phyloP scores from a whole-genome alignment of 202 grass and related monocot genomes.

The Zizania palustris region DNA sequence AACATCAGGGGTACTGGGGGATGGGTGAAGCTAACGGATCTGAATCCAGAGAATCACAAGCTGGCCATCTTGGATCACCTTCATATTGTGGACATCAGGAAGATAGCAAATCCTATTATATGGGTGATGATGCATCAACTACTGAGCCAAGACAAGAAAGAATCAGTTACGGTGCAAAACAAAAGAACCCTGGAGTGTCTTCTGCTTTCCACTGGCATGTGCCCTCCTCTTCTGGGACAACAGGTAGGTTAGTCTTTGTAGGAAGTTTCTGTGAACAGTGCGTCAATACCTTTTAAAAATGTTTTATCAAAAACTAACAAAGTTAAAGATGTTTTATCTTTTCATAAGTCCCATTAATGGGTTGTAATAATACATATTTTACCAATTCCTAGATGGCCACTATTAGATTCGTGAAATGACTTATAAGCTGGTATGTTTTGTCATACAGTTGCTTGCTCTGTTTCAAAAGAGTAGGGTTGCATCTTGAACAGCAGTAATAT shows the following conservation, averaged over 20 bases:
- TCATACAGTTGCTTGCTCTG: not conserved
- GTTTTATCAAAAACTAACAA: not conserved
- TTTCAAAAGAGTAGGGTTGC: not conserved
- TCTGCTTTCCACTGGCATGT: slow-evolving; percentile 26
- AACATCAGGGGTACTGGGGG: slow-evolving; percentile 39
- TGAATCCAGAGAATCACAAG: slow-evolving; percentile 41
- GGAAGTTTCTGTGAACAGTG: not conserved
- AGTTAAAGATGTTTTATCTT: not conserved
- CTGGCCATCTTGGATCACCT: slow-evolving; percentile 7
- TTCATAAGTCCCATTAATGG: not conserved
- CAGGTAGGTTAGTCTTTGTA: slow-evolving; percentile 22
- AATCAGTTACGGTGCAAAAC: slow-evolving; percentile 31
- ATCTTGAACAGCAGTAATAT: not conserved
- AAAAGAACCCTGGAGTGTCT: slow-evolving; percentile 39
- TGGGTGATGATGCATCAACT: slow-evolving; percentile 37
- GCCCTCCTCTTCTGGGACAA: slow-evolving; percentile 30
- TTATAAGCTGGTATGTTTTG: not conserved
- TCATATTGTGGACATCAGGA: slow-evolving; percentile 41
- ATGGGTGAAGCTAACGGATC: slow-evolving; percentile 34
- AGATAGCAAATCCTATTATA: slow-evolving; percentile 10
- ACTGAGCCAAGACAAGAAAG: slow-evolving; percentile 45
- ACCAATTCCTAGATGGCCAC: not conserved
- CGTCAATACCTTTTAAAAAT: not conserved
- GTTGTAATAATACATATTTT: not conserved
- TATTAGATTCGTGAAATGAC: not conserved